Base-by-base conservation (phyloP, 2,329 filamentous ascomycete species). In the Cucurbitaria berberidis region DNA sequence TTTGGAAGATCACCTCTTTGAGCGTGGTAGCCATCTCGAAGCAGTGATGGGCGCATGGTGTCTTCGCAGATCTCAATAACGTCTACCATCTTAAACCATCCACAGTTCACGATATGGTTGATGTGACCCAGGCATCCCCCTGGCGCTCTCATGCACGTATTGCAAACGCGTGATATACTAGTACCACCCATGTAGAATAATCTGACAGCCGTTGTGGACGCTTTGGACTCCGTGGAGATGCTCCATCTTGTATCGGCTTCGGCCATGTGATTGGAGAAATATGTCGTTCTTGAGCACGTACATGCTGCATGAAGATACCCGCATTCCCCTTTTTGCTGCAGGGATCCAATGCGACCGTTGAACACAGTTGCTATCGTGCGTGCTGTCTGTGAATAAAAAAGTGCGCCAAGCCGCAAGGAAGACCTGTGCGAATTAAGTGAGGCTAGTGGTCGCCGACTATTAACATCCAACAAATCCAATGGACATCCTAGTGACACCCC, bases 381-480 rank as follows among this genome's bases (percentile, higher is more conserved):
- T 30, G 40, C 24, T 30, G 24, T 30, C 40, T 30, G 36, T 24
- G 30, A 41, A 29, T 22, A 38, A 26, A 32, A n/a, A 32, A 39
- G 13, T 36, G 48, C 47, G 44, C 51, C 46, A 40, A 29, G 46
- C 19, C 51, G 51, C 42, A 26, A 44, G 48, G 42, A 43, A 34
- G 18, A 47, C 36, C 65, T 57, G 59, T 55, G 48, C 64, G 58
- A 68, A 69, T 67, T 46, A 59, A 63, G 51, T 62, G 62, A 66
- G 55, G 63, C 65, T 63, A 46, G 27, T 60, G 55, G 63, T 69
- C 63, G 66, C 55, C 67, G 67, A 70, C 51, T 50, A 55, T 46
- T 36, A 55, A 41, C 49, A 48, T 24, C 30, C 3, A 24, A 26
- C 48, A 27, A 8, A 45, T 40, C 45, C 51, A 64, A 55, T 55